Evolutionary conservation across 1,284 basidiomycete species (phyloP).

Genomic region (Pseudozyma tsukubaensis): DNA sequence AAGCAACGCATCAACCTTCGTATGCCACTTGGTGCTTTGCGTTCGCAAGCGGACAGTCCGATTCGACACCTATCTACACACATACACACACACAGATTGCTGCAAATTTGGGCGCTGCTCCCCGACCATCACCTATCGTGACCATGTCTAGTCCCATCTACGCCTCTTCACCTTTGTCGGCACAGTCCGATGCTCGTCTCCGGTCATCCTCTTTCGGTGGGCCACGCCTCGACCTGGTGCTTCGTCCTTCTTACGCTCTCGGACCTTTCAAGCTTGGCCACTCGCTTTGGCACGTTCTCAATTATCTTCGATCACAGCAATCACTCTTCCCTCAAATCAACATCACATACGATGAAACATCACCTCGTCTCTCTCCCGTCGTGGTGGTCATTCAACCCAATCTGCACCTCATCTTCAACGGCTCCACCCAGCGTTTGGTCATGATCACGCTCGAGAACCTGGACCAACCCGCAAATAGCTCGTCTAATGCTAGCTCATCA

Average conservation of each 20-base stretch:
- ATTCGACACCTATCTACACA: neutral
- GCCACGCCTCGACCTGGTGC: slow-evolving; percentile 35
- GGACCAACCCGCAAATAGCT: neutral
- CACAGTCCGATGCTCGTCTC: slow-evolving; percentile 11
- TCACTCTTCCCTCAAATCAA: slow-evolving; percentile 49
- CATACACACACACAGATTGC: neutral
- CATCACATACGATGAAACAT: slow-evolving; percentile 34
- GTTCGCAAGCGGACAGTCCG: neutral
- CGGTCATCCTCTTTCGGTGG: slow-evolving; percentile 32
- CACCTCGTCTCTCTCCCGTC: slow-evolving; percentile 40
- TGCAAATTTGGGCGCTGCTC: no score
- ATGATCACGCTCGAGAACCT: slow-evolving; percentile 51
- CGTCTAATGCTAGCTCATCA: neutral
- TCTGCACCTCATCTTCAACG: slow-evolving; percentile 45
- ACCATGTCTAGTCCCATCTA: slow-evolving; percentile 46
- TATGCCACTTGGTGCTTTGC: neutral
- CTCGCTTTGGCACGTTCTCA: slow-evolving; percentile 55
- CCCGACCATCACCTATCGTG: neutral
- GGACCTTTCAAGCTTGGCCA: slow-evolving; percentile 54
- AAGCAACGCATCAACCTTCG: neutral
- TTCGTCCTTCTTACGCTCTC: slow-evolving; percentile 36
- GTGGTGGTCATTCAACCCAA: slow-evolving; percentile 41
- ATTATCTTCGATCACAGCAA: slow-evolving; percentile 50
- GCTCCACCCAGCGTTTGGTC: slow-evolving; percentile 34
- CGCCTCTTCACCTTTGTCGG: slow-evolving; percentile 17